phyloP scores from a whole-genome alignment of 139 green algal genomes.

The Chlorella vulgaris region DNA sequence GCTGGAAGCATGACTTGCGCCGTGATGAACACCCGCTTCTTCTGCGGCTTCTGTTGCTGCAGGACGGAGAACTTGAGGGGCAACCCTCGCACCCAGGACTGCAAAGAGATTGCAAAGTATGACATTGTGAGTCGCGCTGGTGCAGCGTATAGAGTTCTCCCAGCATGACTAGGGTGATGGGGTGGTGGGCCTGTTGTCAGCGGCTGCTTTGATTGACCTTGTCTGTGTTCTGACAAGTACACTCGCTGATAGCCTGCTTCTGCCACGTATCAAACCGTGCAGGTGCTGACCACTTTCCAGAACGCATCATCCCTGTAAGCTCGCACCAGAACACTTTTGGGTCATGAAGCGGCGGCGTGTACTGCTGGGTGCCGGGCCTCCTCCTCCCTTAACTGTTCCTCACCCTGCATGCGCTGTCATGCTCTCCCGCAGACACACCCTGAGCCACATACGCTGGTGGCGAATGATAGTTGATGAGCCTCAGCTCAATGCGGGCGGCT shows the following conservation, averaged over 20 bases:
- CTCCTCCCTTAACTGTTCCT: not conserved
- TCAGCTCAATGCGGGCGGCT: constrained; percentile 31
- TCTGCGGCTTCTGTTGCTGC: not conserved
- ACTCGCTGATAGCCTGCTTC: not conserved
- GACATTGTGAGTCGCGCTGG: constrained; percentile 6
- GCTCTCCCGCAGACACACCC: not conserved
- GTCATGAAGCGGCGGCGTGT: not conserved
- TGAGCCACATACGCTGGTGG: constrained; percentile 32
- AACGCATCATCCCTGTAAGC: not conserved
- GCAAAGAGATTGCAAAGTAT: constrained; percentile 26
- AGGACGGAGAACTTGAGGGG: constrained; percentile 3
- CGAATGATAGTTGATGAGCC: constrained; percentile 38
- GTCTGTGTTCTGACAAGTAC: no score
- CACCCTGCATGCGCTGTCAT: not conserved
- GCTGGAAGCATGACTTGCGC: no score
- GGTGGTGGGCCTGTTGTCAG: no score
- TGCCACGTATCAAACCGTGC: no score
- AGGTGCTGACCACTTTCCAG: constrained; percentile 37
- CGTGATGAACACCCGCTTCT: no score
- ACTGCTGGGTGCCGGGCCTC: not conserved
- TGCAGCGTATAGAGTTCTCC: not conserved
- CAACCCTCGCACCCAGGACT: constrained; percentile 6
- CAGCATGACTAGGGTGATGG: not conserved
- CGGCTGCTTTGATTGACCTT: no score
- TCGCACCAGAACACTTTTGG: constrained; percentile 12